Percentiles rank a stretch among this genome's conserved stretches.
These are phyloP conservation scores for Cajanus cajan DNA, from an alignment of 306 rosid genomes.

Conservation along the genomic window DNA sequence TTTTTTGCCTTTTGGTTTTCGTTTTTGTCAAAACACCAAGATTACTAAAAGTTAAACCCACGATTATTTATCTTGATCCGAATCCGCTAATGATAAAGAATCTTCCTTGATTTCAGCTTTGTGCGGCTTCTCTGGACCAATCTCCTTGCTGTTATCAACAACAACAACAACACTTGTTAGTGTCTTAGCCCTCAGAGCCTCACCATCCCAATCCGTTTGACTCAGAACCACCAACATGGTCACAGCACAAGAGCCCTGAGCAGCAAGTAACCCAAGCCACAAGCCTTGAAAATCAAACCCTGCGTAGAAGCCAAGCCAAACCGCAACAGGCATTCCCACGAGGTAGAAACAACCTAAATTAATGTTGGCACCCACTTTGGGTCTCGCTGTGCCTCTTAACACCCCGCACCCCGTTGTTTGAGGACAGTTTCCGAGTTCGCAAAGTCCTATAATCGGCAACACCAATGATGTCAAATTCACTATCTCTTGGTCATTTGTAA, in stretches of 20 bases:
- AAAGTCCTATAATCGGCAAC: conserved; percentile 81
- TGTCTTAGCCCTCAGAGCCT: conserved; percentile 61
- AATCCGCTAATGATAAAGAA: conserved; percentile 37
- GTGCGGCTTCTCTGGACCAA: conserved; percentile 32
- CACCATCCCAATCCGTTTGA: conserved; percentile 65
- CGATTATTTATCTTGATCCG: conserved; percentile 37
- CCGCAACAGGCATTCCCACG: conserved; percentile 93
- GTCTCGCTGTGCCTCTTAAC: conserved; percentile 88
- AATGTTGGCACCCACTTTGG: conserved; percentile 75
- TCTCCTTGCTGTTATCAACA: conserved; percentile 35
- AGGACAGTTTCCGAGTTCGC: conserved; percentile 93
- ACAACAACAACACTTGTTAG: conserved; percentile 45
- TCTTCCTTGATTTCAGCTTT: conserved; percentile 48
- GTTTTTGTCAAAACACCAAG: conserved; percentile 13
- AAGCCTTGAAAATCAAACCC: conserved; percentile 78
- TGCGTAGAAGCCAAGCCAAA: conserved; percentile 55
- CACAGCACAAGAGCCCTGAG: conserved; percentile 77
- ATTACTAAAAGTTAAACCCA: conserved; percentile 48
- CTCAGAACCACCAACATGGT: conserved; percentile 78
- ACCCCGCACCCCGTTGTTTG: conserved; percentile 98
- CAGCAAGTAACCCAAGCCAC: conserved; percentile 85
- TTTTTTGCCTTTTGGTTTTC: conserved; percentile 11
- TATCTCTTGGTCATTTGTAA: conserved; percentile 70
- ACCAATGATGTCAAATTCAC: conserved; percentile 58
- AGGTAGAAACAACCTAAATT: conserved; percentile 82